phyloP scores from a whole-genome alignment of 176 grass and related monocot genomes.

The Tillandsia fasciculata region DNA sequence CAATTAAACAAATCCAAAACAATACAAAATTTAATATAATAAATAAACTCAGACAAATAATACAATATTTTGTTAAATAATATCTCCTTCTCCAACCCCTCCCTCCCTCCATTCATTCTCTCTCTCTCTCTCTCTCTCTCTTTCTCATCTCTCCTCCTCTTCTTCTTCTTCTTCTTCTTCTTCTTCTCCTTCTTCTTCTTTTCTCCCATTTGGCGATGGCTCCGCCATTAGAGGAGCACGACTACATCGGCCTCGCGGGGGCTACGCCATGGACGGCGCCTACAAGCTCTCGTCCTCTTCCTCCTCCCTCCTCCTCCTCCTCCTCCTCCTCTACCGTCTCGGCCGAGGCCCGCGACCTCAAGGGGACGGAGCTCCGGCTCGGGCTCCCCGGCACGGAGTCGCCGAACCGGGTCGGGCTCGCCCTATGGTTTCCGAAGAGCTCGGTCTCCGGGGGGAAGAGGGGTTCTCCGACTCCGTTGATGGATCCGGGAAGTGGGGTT shows the following conservation, averaged over 20 bases:
- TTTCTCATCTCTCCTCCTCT: no score
- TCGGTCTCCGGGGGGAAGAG: slow-evolving; percentile 49
- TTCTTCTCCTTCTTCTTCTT: no score
- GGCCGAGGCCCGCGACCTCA: slow-evolving; percentile 35
- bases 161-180: no score
- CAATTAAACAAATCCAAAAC: no score
- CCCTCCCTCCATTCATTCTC: no score
- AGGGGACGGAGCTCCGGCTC: slow-evolving; percentile 53
- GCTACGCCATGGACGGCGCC: background rate
- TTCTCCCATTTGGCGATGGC: slow-evolving; percentile 22
- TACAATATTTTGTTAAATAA: no score
- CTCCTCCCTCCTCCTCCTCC: no score
- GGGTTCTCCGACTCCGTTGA: slow-evolving; percentile 53
- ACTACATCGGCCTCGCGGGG: slow-evolving; percentile 52
- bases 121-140: no score
- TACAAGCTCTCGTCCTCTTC: no score
- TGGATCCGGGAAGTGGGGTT: slow-evolving; percentile 21
- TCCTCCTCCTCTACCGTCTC: background rate
- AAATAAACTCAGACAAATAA: no score
- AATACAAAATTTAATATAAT: no score
- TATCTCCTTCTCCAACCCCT: no score
- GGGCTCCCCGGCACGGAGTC: slow-evolving; percentile 52
- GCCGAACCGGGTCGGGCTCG: slow-evolving; percentile 18
- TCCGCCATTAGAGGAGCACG: slow-evolving; percentile 40
- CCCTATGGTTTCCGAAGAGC: slow-evolving; percentile 50